phyloP scores from a whole-genome alignment of 768 basidiomycete genomes.

The Leccinum variicolor region DNA sequence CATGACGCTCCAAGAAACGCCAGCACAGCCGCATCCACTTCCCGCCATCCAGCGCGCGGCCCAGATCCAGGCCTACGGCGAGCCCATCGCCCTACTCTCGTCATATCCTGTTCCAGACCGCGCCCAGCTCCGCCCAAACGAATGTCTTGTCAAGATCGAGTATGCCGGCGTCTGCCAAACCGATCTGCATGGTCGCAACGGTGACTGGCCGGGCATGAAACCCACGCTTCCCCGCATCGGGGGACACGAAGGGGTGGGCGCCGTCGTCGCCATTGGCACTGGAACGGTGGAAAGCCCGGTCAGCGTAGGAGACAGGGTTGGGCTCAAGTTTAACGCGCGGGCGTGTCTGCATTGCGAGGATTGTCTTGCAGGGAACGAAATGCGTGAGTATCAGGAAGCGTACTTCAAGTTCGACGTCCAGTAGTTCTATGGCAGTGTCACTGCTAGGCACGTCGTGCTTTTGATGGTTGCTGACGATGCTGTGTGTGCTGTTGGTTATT shows the following conservation, averaged over 20 bases:
- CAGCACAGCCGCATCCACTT: not conserved
- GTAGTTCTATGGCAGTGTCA: not conserved
- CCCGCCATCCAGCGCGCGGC: constrained; percentile 28
- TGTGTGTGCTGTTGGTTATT: not conserved
- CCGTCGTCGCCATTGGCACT: constrained; percentile 41
- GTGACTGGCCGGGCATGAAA: constrained; percentile 32
- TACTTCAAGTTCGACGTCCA: no score
- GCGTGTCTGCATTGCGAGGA: constrained; percentile 39
- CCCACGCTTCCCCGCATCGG: constrained; percentile 34
- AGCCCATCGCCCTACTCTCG: constrained; percentile 12
- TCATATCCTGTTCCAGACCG: constrained; percentile 16
- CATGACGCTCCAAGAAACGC: not conserved
- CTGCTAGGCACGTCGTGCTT: not conserved
- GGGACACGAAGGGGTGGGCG: constrained; percentile 48
- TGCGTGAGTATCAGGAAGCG: constrained; percentile 18
- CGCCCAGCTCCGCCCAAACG: constrained; percentile 15
- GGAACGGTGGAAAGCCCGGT: constrained; percentile 29
- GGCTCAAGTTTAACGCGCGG: constrained; percentile 42
- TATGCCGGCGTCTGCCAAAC: constrained; percentile 43
- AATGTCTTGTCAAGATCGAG: constrained; percentile 40
- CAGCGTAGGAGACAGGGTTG: constrained; percentile 39
- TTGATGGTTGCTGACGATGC: not conserved
- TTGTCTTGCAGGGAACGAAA: constrained; percentile 37
- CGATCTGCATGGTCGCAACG: constrained; percentile 38
- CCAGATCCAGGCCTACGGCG: constrained; percentile 14